Conservation (phyloP, 2,329 filamentous ascomycete species). For the Capronia americana region DNA sequence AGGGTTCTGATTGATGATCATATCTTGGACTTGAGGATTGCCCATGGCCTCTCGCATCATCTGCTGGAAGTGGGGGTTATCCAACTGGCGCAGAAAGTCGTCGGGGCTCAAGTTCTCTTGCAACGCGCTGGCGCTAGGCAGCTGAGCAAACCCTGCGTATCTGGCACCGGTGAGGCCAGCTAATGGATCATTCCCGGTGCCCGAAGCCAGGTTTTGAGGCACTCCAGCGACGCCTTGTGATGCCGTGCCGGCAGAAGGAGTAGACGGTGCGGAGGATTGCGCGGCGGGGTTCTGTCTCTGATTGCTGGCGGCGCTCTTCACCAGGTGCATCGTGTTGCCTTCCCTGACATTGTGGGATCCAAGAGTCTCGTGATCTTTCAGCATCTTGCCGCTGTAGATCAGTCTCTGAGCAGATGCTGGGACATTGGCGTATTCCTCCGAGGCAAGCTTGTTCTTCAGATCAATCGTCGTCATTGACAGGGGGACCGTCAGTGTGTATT, state of each 20-base stretch:
- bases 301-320: conserved; percentile 95
- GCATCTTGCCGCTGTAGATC: conserved; percentile 95
- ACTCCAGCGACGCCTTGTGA: conserved; percentile 45
- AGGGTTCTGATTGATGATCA: conserved; percentile 92
- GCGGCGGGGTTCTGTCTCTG: conserved; percentile 63
- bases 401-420: conserved; percentile 87
- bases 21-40: conserved; percentile 92
- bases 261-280: conserved; percentile 53
- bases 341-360: conserved; percentile 92
- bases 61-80: conserved; percentile 84
- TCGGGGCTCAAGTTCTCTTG: conserved; percentile 89
- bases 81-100: conserved; percentile 80
- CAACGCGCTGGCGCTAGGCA: conserved; percentile 87
- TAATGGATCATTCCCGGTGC: conserved; percentile 80
- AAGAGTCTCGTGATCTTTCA: conserved; percentile 91
- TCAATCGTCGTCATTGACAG: conserved; percentile 79
- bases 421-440: conserved; percentile 81
- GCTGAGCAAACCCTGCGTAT: conserved; percentile 88
- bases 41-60: conserved; percentile 93
- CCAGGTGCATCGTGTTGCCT: conserved; percentile 93
- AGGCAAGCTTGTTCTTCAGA: conserved; percentile 86
- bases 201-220: conserved; percentile 56
- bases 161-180: conserved; percentile 89
- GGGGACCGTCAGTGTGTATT: conserved; percentile 80
- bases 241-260: conserved; percentile 37